Conservation (phyloP, 1,284 basidiomycete species). For the Ceratobasidium sp. region DNA sequence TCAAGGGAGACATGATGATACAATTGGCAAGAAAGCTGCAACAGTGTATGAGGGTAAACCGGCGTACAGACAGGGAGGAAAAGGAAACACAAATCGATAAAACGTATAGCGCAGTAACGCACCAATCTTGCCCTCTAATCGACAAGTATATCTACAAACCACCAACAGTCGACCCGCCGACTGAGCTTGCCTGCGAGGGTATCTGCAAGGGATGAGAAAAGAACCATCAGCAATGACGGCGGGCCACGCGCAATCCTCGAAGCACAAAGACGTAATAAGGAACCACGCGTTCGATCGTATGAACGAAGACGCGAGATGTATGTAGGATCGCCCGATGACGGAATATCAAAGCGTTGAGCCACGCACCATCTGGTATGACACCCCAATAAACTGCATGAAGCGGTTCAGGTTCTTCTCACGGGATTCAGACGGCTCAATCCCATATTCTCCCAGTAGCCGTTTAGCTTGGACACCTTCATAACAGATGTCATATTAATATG, state of each 20-base stretch:
- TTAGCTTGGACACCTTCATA: constrained; percentile 37
- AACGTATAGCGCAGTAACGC: not conserved
- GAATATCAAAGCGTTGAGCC: not conserved
- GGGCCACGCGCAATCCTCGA: not conserved
- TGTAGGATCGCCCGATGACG: constrained; percentile 2
- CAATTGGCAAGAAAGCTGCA: constrained; percentile 13
- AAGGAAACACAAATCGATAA: not conserved
- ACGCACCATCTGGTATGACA: constrained; percentile 48
- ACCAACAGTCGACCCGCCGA: constrained; percentile 28
- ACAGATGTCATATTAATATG: not conserved
- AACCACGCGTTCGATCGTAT: not conserved
- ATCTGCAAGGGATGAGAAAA: not conserved
- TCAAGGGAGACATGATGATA: constrained; percentile 8
- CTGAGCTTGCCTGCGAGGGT: constrained; percentile 34
- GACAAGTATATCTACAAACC: constrained; percentile 9
- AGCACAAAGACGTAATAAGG: not conserved
- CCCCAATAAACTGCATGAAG: constrained; percentile 48
- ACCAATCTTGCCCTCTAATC: not conserved
- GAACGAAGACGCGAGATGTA: not conserved
- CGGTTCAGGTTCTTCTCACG: constrained; percentile 47
- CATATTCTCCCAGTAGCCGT: constrained; percentile 41
- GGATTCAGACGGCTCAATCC: constrained; percentile 41
- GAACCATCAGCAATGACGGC: not conserved
- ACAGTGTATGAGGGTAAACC: constrained; percentile 3
- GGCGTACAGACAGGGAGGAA: constrained; percentile 1